These are phyloP conservation scores for Trichoderma lentiforme DNA, from an alignment of 2,329 filamentous ascomycete species.

Conservation along the genomic window DNA sequence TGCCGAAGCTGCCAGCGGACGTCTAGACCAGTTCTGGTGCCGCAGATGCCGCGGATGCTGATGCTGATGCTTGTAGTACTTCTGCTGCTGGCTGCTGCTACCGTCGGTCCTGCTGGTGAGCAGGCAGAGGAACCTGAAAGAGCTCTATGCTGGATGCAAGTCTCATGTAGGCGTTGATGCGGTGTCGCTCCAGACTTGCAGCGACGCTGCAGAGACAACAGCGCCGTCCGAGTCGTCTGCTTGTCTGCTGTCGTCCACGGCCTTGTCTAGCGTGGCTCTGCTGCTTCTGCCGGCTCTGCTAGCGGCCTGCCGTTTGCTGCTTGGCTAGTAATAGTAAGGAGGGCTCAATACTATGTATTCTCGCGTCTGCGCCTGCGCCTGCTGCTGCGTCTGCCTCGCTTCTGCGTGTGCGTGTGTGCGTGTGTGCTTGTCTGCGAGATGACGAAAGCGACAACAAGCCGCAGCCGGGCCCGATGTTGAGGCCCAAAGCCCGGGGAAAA, in stretches of 20 bases:
- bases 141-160: background rate
- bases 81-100: background rate
- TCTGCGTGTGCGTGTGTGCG: conserved; percentile 4
- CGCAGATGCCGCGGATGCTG: background rate
- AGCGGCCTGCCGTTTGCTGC: background rate
- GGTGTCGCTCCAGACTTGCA: background rate
- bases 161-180: conserved; percentile 3
- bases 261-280: background rate
- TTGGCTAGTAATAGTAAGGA: background rate
- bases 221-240: background rate
- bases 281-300: background rate
- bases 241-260: background rate
- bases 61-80: background rate
- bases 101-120: background rate
- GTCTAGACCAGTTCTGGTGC: background rate
- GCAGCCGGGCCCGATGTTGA: conserved; percentile 3
- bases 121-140: background rate
- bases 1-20: background rate
- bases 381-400: conserved; percentile 3
- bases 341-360: background rate
- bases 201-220: conserved; percentile 1
- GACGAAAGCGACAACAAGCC: conserved; percentile 15
- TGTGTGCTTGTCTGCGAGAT: conserved; percentile 16
- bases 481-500: background rate
- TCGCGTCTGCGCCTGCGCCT: background rate